Conservation (phyloP, 176 grass and related monocot genomes). For the Pontederia paniculata region DNA sequence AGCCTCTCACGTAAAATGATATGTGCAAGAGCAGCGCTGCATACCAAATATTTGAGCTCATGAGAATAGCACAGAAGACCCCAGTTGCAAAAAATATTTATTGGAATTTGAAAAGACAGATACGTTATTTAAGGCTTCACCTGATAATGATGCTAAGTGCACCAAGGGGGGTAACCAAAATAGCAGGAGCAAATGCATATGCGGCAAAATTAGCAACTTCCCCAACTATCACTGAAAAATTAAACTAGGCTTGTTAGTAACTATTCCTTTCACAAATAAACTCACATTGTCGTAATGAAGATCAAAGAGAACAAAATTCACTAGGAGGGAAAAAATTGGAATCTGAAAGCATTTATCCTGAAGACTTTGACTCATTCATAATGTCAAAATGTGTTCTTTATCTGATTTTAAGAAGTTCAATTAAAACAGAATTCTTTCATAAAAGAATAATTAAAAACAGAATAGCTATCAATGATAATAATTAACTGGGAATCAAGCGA, state of each 20-base stretch:
- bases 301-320: too few species aligned
- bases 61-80: slow-evolving; percentile 5
- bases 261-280: not conserved
- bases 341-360: not conserved
- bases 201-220: slow-evolving; percentile 95
- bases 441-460: too few species aligned
- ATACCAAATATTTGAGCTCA: slow-evolving; percentile 12
- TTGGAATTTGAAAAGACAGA: not conserved
- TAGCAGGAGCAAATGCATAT: slow-evolving; percentile 98
- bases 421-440: too few species aligned
- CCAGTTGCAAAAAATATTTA: not conserved
- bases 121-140: slow-evolving; percentile 16
- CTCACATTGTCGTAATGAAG: too few species aligned
- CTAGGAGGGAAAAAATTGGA: too few species aligned
- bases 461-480: too few species aligned
- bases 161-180: slow-evolving; percentile 90
- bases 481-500: too few species aligned
- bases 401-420: too few species aligned
- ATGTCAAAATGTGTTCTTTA: too few species aligned
- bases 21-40: slow-evolving; percentile 79
- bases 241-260: not conserved
- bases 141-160: slow-evolving; percentile 96
- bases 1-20: slow-evolving; percentile 85
- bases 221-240: slow-evolving; percentile 80
- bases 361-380: not conserved